phyloP scores from a whole-genome alignment of 768 basidiomycete genomes.

The Collybia nuda region DNA sequence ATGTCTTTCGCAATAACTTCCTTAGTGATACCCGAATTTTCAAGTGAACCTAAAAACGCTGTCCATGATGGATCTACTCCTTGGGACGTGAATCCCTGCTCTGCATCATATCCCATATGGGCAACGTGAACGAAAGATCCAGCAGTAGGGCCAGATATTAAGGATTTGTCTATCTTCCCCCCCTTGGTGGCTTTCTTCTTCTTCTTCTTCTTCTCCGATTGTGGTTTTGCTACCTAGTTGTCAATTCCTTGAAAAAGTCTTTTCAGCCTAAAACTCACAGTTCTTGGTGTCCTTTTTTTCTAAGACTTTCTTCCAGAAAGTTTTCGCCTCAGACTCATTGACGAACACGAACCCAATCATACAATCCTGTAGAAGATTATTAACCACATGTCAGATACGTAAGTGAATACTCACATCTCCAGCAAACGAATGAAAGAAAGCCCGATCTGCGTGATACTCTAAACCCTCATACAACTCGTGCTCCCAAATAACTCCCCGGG shows the following conservation, averaged over 20 bases:
- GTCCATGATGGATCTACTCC: slow-evolving; percentile 93
- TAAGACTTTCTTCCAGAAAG: slow-evolving; percentile 83
- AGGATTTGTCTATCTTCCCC: slow-evolving; percentile 88
- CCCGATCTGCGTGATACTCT: slow-evolving; percentile 78
- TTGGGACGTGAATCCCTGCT: slow-evolving; percentile 81
- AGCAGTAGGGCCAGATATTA: slow-evolving; percentile 80
- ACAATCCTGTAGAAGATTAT: slow-evolving; percentile 56
- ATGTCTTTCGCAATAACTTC: slow-evolving; percentile 75
- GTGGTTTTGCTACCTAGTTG: slow-evolving; percentile 41
- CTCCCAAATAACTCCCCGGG: slow-evolving; percentile 89
- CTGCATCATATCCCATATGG: slow-evolving; percentile 91
- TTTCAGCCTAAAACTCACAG: slow-evolving; percentile 33
- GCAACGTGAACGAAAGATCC: slow-evolving; percentile 88
- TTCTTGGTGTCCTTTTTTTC: slow-evolving; percentile 59
- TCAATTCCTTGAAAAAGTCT: slow-evolving; percentile 3
- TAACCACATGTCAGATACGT: not conserved
- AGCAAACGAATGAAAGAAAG: slow-evolving; percentile 90
- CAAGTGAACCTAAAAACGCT: slow-evolving; percentile 64
- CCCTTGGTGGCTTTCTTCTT: slow-evolving; percentile 61
- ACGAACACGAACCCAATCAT: slow-evolving; percentile 92
- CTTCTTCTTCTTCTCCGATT: slow-evolving; percentile 42
- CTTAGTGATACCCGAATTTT: slow-evolving; percentile 61
- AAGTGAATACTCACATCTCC: slow-evolving; percentile 73
- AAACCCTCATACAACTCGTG: slow-evolving; percentile 87
- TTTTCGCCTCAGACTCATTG: slow-evolving; percentile 80